phyloP scores from a whole-genome alignment of 2,329 filamentous ascomycete genomes.

The Trichoderma harzianum region DNA sequence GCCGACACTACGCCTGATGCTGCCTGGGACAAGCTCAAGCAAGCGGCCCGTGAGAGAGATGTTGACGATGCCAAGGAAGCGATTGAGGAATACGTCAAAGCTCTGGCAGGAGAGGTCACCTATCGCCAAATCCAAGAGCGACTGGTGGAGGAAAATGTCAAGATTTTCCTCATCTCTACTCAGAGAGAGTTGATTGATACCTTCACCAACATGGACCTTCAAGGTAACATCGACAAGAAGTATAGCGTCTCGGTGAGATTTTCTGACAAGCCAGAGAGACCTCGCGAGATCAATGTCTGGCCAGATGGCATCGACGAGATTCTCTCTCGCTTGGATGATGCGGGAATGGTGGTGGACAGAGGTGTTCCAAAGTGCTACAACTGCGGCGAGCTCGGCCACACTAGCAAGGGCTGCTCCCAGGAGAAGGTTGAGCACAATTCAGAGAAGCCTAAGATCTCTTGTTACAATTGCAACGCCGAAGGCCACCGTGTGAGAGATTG shows the following conservation, averaged over 20 bases:
- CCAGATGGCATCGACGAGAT: conserved; percentile 59
- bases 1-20: conserved; percentile 49
- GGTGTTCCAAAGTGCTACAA: conserved; percentile 60
- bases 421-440: conserved; percentile 48
- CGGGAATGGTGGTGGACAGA: conserved; percentile 60
- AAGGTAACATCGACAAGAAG: conserved; percentile 64
- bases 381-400: conserved; percentile 63
- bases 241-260: conserved; percentile 63
- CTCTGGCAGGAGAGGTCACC: conserved; percentile 50
- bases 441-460: conserved; percentile 49
- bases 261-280: conserved; percentile 53
- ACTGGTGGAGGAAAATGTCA: conserved; percentile 53
- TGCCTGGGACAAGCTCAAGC: conserved; percentile 56
- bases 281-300: conserved; percentile 58
- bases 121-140: conserved; percentile 59
- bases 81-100: conserved; percentile 59
- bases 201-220: conserved; percentile 68
- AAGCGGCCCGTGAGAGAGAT: conserved; percentile 53
- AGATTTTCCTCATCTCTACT: conserved; percentile 59
- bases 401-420: conserved; percentile 55
- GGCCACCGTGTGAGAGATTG: conserved; percentile 71
- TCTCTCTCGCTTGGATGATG: conserved; percentile 59
- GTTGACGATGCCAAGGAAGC: conserved; percentile 61
- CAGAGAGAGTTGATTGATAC: conserved; percentile 55
- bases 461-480: conserved; percentile 60